phyloP scores from a whole-genome alignment of 805 yeast genomes.

The Ogataea pini region DNA sequence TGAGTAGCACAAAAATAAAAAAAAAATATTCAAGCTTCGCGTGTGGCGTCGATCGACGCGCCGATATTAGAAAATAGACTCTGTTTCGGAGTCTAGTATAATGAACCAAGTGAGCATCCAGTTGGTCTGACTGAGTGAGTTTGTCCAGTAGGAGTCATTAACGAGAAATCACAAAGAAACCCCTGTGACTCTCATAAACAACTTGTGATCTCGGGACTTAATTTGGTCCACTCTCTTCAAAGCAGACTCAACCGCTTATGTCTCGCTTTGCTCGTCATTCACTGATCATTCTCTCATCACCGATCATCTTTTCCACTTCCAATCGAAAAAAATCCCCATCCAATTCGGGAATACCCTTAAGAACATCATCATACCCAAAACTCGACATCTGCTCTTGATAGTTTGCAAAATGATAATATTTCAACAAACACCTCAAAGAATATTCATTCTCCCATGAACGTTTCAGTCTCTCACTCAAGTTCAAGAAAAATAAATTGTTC shows the following conservation, averaged over 20 bases:
- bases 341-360: constrained; percentile 18
- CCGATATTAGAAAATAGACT: neutral
- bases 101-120: too few species aligned
- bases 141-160: too few species aligned
- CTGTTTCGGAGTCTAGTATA: too few species aligned
- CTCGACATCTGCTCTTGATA: constrained; percentile 54
- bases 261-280: too few species aligned
- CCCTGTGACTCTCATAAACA: too few species aligned
- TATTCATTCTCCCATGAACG: constrained; percentile 84
- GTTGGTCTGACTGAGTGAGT: too few species aligned
- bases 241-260: too few species aligned
- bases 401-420: constrained; percentile 67
- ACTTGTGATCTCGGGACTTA: too few species aligned
- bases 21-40: neutral
- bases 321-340: constrained; percentile 42
- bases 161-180: too few species aligned
- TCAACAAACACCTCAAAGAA: constrained; percentile 75
- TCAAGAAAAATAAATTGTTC: constrained; percentile 75
- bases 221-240: too few species aligned
- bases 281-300: constrained; percentile 10
- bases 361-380: constrained; percentile 53
- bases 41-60: constrained; percentile 3
- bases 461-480: constrained; percentile 69
- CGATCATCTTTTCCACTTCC: constrained; percentile 35
- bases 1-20: neutral